These are phyloP conservation scores for Syzygium grande DNA, from an alignment of 345 rosid genomes.

Conservation along the genomic window DNA sequence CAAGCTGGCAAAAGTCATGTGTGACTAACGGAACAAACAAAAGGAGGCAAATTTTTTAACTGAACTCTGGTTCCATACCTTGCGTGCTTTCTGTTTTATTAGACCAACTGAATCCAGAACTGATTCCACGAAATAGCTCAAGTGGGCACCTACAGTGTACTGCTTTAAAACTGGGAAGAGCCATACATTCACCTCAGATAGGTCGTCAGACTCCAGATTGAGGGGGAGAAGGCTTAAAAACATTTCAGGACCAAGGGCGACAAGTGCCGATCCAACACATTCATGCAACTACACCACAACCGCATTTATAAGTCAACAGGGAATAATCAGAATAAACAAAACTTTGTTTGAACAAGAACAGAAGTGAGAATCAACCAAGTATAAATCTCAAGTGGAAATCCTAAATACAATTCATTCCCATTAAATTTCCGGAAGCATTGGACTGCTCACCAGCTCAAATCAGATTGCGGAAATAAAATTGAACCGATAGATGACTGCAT, in stretches of 20 bases:
- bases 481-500: neutral
- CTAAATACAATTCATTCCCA: neutral
- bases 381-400: neutral
- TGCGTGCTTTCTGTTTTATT: constrained; percentile 48
- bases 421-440: neutral
- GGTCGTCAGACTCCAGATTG: constrained; percentile 67
- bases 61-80: constrained; percentile 25
- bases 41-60: neutral
- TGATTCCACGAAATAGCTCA: constrained; percentile 63
- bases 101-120: constrained; percentile 40
- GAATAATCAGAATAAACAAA: neutral
- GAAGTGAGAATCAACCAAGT: neutral
- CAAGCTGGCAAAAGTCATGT: constrained; percentile 46
- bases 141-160: constrained; percentile 69
- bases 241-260: constrained; percentile 90
- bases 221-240: constrained; percentile 65
- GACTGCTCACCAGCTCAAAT: neutral
- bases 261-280: constrained; percentile 89
- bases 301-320: constrained; percentile 16
- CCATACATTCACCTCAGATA: constrained; percentile 84
- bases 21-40: constrained; percentile 4
- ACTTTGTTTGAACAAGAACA: neutral
- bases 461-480: neutral
- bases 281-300: constrained; percentile 84
- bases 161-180: constrained; percentile 93